Evolutionary conservation across 2,329 filamentous ascomycete genomes (phyloP), one percentile per base, ranked within the genome.

Genomic region (Ceratocystis smalleyi): DNA sequence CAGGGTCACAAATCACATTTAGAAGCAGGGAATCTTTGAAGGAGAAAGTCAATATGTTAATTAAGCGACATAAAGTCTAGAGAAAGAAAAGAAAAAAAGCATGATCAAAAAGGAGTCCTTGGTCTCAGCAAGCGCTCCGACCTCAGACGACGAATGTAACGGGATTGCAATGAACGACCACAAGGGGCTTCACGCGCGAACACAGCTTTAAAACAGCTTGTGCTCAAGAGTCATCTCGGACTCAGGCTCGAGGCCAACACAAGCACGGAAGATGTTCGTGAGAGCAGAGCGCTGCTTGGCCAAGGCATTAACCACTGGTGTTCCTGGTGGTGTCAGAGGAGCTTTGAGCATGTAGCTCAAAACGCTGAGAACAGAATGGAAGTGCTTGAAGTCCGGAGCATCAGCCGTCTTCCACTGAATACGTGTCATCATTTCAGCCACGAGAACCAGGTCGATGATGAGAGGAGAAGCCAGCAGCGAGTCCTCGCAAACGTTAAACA

Each of bases 271-370:
- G 77, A 99, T 96, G 81, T 99, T 99, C 76, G 89, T 94, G 74
- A 99, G 77, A 54, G 91, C 91, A 69, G 85, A 87, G 69, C 94
- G 90, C 81, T 99, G 94, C 83, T 99, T 99, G 72, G 87, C 90
- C 69, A 99, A 82, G 66, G 94, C 84, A 73, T 99, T 99, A 78
- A 99, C 83, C 67, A 99, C 94, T 2, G 94, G 94, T 10, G 94
- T 96, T 69, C 94, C 94, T 1, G 92, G 87, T 60, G 94, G 94
- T 45, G 91, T 96, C 75, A 97, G 77, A 47, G 94, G 94, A 65
- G 94, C 94, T 85, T 94, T 86, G 73, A 99, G 87, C 94, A 99
- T 99, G 81, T 96, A 99, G 83, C 91, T 96, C 71, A 99, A 85
- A 68, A 99, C 85, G 78, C 90, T 96, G 67, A 99, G 85, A 51